Evolutionary conservation across 208 protist species (phyloP).

Genomic region (Trypanosoma caninum): DNA sequence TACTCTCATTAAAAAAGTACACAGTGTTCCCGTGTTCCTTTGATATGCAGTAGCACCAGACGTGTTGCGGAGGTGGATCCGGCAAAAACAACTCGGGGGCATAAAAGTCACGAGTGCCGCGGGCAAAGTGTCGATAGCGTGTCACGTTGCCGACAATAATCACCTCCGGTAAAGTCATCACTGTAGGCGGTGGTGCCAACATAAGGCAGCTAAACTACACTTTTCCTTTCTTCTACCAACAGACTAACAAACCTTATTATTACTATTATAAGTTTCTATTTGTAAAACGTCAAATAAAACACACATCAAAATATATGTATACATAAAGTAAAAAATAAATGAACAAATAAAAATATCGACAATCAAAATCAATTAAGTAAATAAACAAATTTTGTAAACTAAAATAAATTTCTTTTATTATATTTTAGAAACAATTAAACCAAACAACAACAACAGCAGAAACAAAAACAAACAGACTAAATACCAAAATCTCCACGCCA

Average conservation of each 20-base stretch:
- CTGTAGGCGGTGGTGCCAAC: too few relatives aligned
- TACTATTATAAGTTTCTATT: too few relatives aligned
- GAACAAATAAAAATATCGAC: background rate
- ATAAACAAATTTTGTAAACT: background rate
- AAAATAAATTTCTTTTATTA: background rate
- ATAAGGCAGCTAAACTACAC: too few relatives aligned
- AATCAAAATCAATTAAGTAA: constrained; percentile 1
- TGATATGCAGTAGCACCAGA: constrained; percentile 58
- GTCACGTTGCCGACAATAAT: constrained; percentile 45
- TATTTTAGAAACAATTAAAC: background rate
- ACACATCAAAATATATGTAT: background rate
- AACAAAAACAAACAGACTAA: background rate
- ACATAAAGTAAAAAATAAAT: background rate
- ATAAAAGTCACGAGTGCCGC: constrained; percentile 46
- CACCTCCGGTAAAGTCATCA: constrained; percentile 32
- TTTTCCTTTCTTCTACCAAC: too few relatives aligned
- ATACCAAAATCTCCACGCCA: too few relatives aligned
- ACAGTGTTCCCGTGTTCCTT: constrained; percentile 47
- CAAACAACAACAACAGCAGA: constrained; percentile 6
- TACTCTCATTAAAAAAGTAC: constrained; percentile 54
- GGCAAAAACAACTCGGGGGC: constrained; percentile 35
- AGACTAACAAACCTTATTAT: too few relatives aligned
- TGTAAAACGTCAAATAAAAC: too few relatives aligned
- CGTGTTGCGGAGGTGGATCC: constrained; percentile 21
- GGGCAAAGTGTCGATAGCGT: constrained; percentile 40